A percentile compares a stretch with the other conserved stretches of the same genome.
Evolutionary conservation across 2,329 filamentous ascomycete genomes (phyloP).

Genomic region (Colletotrichum nymphaeae): DNA sequence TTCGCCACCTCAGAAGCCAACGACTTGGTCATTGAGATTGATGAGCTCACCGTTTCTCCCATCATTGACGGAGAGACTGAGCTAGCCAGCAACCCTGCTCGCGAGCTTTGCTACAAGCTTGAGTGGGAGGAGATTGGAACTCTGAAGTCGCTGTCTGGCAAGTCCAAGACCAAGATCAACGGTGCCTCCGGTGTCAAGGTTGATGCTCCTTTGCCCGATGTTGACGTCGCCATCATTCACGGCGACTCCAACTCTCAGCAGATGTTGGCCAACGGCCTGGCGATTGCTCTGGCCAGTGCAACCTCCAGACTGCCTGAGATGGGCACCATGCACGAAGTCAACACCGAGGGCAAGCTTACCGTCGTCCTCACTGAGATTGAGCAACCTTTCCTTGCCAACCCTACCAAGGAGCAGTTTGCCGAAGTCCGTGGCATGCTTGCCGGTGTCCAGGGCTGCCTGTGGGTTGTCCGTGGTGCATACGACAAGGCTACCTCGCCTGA

Average conservation of each 20-base stretch:
- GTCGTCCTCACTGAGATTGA: conserved; percentile 59
- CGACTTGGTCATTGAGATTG: conserved; percentile 38
- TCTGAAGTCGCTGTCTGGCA: conserved; percentile 30
- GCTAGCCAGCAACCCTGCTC: conserved; percentile 27
- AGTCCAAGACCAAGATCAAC: conserved; percentile 28
- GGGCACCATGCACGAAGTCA: conserved; percentile 39
- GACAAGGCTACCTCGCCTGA: conserved; percentile 49
- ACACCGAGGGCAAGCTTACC: conserved; percentile 42
- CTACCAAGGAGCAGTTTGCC: conserved; percentile 51
- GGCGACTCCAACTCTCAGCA: conserved; percentile 36
- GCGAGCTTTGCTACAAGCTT: conserved; percentile 41
- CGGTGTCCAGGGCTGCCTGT: conserved; percentile 49
- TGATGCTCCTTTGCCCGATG: conserved; percentile 28
- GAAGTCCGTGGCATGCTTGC: conserved; percentile 50
- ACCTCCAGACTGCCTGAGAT: conserved; percentile 36
- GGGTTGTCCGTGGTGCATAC: conserved; percentile 54
- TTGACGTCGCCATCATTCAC: conserved; percentile 37
- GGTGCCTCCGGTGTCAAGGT: conserved; percentile 23
- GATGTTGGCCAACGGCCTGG: conserved; percentile 31
- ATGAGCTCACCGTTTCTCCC: conserved; percentile 40
- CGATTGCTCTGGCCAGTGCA: conserved; percentile 31
- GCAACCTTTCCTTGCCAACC: conserved; percentile 52
- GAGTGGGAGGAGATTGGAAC: conserved; percentile 38
- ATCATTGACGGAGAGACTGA: conserved; percentile 37
- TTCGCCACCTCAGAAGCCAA: conserved; percentile 36